Percentiles rank a stretch among this genome's conserved stretches.
Evolutionary conservation across 345 rosid species (phyloP).

Genomic region (Eucalyptus cloeziana): DNA sequence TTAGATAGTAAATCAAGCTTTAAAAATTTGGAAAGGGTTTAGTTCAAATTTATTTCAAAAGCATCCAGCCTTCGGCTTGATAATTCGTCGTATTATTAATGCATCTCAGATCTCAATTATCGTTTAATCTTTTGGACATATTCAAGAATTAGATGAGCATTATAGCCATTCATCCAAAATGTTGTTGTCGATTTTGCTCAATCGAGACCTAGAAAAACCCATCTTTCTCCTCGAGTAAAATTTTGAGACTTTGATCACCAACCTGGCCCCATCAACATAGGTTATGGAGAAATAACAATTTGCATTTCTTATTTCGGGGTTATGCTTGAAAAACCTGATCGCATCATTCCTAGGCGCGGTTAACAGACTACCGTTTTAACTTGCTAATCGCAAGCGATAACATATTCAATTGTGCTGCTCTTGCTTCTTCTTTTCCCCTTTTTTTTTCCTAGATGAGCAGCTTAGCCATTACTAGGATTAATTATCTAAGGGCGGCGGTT

Average conservation of each 20-base stretch:
- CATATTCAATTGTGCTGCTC: no score
- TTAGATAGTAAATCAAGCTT: neutral
- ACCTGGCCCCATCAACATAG: neutral
- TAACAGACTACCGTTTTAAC: neutral
- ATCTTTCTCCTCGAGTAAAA: neutral
- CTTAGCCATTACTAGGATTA: neutral
- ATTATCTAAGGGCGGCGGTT: no score
- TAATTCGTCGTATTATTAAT: rapidly evolving
- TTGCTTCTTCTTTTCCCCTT: no score
- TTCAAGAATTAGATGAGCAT: neutral
- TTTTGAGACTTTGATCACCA: neutral
- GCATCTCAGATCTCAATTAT: neutral
- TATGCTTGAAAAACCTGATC: neutral
- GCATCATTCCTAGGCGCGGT: rapidly evolving
- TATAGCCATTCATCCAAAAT: neutral
- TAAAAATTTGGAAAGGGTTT: neutral
- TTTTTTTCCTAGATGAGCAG: neutral
- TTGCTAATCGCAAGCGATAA: neutral
- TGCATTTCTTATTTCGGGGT: neutral
- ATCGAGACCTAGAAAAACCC: neutral
- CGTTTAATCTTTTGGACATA: neutral
- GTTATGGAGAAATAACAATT: neutral
- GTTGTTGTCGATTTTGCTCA: neutral
- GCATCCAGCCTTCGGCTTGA: neutral
- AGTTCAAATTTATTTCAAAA: neutral